A percentile compares a stretch with the other conserved stretches of the same genome.
Evolutionary conservation across 202 grass and related monocot genomes (phyloP).

Genomic region (Zizania palustris): DNA sequence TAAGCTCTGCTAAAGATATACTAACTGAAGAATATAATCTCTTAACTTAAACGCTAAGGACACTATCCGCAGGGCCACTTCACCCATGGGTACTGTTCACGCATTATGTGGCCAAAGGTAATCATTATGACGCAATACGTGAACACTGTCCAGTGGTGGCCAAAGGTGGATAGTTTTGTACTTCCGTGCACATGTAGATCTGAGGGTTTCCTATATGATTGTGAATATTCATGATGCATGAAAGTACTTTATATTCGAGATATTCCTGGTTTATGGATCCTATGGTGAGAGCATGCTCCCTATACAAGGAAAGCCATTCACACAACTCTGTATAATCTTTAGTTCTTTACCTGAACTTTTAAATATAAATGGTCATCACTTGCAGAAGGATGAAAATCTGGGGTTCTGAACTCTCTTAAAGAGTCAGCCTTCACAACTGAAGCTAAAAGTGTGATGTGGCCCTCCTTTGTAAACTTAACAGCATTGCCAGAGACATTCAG

Average conservation of each 20-base stretch:
- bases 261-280: no score
- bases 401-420: constrained; percentile 72
- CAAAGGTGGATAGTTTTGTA: background rate
- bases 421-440: constrained; percentile 73
- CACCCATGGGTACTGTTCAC: no score
- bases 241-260: no score
- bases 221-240: constrained; percentile 1
- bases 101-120: no score
- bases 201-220: background rate
- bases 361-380: constrained; percentile 83
- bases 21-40: no score
- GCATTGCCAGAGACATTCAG: constrained; percentile 88
- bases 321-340: constrained; percentile 24
- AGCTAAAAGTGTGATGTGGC: constrained; percentile 80
- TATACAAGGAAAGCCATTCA: constrained; percentile 7
- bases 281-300: background rate
- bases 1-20: no score
- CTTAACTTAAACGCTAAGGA: no score
- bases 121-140: background rate
- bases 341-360: constrained; percentile 95
- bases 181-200: background rate
- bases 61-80: no score
- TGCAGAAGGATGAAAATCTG: constrained; percentile 70
- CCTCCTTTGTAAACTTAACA: constrained; percentile 97
- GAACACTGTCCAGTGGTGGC: background rate